Conservation (phyloP, 257 asterid species). For the Lithospermum erythrorhizon region DNA sequence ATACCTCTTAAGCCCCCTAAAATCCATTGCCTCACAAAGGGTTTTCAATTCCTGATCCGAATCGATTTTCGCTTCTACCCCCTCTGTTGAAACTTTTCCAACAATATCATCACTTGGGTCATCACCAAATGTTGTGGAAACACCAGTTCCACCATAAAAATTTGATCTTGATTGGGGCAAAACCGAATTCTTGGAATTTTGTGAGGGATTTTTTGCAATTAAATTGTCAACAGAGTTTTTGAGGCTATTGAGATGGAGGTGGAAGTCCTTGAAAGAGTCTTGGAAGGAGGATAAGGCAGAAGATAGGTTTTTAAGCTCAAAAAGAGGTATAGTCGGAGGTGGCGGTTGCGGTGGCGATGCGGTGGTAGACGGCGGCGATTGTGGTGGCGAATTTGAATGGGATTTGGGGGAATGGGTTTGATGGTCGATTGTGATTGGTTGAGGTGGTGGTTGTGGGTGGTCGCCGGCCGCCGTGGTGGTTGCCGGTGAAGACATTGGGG, state of each 20-base stretch:
- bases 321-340: constrained; percentile 23
- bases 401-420: not conserved
- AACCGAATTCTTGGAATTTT: not conserved
- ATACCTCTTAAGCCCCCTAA: constrained; percentile 44
- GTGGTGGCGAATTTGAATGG: not conserved
- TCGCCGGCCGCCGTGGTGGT: not conserved
- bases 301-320: constrained; percentile 36
- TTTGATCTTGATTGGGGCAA: not conserved
- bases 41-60: constrained; percentile 39
- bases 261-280: constrained; percentile 46
- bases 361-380: constrained; percentile 15
- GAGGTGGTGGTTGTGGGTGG: not conserved
- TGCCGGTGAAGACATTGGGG: not conserved
- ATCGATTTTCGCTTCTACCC: not conserved
- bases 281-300: constrained; percentile 43
- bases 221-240: constrained; percentile 31
- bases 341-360: constrained; percentile 11
- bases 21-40: constrained; percentile 39
- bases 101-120: not conserved
- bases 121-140: too few relatives aligned
- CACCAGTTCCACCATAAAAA: not conserved
- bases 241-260: constrained; percentile 41
- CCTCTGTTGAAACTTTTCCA: constrained; percentile 4
- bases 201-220: constrained; percentile 7
- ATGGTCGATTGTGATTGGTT: too few relatives aligned